Conservation (phyloP, 2,329 filamentous ascomycete species). For the Xylaria sp. region DNA sequence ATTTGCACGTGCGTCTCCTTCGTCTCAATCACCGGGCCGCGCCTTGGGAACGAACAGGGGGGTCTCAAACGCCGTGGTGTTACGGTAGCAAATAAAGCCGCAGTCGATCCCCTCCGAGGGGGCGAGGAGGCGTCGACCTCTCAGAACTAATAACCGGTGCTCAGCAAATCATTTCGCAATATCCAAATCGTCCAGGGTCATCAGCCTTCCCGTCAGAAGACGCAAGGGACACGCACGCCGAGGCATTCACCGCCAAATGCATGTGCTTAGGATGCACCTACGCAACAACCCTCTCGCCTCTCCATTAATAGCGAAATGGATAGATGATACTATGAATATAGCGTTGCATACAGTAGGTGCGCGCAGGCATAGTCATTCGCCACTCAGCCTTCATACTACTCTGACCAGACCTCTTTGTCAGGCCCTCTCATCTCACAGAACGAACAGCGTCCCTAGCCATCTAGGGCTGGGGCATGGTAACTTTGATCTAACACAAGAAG, state of each 20-base stretch:
- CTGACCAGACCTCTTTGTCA: constrained; percentile 14
- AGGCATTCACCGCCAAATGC: constrained; percentile 30
- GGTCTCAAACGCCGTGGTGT: constrained; percentile 5
- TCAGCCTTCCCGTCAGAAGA: constrained; percentile 26
- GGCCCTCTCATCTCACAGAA: neutral
- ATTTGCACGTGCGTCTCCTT: constrained; percentile 16
- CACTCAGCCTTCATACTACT: constrained; percentile 32
- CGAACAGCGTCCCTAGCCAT: neutral
- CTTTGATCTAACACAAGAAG: neutral
- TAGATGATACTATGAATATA: constrained; percentile 29
- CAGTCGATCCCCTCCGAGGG: constrained; percentile 9
- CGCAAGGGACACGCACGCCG: neutral
- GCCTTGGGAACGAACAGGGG: constrained; percentile 12
- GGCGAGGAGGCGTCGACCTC: constrained; percentile 24
- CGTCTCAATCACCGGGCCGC: constrained; percentile 13
- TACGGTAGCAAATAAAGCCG: constrained; percentile 15
- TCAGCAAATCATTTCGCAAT: constrained; percentile 22
- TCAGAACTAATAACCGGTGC: constrained; percentile 2
- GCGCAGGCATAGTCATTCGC: constrained; percentile 9
- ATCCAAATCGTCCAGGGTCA: constrained; percentile 6
- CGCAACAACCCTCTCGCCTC: neutral
- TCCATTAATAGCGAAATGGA: neutral
- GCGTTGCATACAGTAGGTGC: constrained; percentile 7
- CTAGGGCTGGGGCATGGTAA: neutral
- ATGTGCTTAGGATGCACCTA: constrained; percentile 15